Percentiles rank a stretch among this genome's conserved stretches.
Evolutionary conservation across 2,329 filamentous ascomycete species (phyloP).

Genomic region (Aureobasidium namibiae): DNA sequence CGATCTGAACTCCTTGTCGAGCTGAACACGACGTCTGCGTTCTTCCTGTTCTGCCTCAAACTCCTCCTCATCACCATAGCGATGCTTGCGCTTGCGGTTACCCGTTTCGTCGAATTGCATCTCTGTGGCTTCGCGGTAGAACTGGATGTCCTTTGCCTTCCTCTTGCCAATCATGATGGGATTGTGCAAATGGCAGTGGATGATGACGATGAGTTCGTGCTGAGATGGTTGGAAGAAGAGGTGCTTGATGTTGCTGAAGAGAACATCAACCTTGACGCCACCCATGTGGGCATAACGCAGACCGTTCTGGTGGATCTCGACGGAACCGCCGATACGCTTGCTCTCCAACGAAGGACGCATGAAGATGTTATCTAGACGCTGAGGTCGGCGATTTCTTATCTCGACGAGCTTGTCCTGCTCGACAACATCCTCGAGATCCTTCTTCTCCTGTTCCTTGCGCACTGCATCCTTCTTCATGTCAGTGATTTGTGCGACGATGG

Average conservation of each 20-base stretch:
- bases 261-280: conserved; percentile 80
- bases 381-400: conserved; percentile 84
- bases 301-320: conserved; percentile 98
- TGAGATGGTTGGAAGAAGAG: conserved; percentile 97
- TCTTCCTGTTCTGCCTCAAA: conserved; percentile 98
- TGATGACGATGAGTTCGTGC: conserved; percentile 93
- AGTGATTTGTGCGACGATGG: conserved; percentile 86
- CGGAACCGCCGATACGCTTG: conserved; percentile 89
- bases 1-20: conserved; percentile 90
- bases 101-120: conserved; percentile 99
- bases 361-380: conserved; percentile 87
- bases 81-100: conserved; percentile 94
- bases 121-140: conserved; percentile 94
- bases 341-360: conserved; percentile 92
- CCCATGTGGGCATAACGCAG: conserved; percentile 78
- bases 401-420: conserved; percentile 97
- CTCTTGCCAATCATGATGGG: conserved; percentile 98
- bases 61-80: conserved; percentile 96
- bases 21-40: conserved; percentile 76
- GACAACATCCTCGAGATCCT: conserved; percentile 98
- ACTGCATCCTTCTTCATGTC: conserved; percentile 90
- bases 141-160: conserved; percentile 98
- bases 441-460: conserved; percentile 95
- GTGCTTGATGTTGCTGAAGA: conserved; percentile 98
- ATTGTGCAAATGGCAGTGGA: conserved; percentile 95